Evolutionary conservation across 2,329 filamentous ascomycete species (phyloP).

Genomic region (Epichloe scottii): DNA sequence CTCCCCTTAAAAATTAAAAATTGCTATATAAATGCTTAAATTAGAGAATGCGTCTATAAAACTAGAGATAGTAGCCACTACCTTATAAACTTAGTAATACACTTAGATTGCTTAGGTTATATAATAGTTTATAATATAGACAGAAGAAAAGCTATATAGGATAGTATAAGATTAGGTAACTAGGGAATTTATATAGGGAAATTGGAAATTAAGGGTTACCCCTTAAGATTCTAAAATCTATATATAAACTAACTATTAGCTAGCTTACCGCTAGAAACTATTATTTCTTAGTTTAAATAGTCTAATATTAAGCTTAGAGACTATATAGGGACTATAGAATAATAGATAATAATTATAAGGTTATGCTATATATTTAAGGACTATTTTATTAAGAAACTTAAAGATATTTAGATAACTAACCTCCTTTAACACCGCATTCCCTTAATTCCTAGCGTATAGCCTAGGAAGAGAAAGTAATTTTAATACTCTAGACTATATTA

Average conservation of each 20-base stretch:
- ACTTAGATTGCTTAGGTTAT: too few relatives aligned
- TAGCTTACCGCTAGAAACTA: neutral
- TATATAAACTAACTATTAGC: neutral
- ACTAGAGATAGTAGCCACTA: too few relatives aligned
- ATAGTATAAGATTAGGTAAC: neutral
- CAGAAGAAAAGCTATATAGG: too few relatives aligned
- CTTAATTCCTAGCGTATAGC: neutral
- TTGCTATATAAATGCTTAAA: too few relatives aligned
- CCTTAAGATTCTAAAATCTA: neutral
- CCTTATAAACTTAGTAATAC: too few relatives aligned
- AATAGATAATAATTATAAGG: neutral
- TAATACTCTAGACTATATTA: neutral
- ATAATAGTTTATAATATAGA: too few relatives aligned
- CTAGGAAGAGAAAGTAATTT: neutral
- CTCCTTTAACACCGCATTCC: neutral
- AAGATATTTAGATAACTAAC: neutral
- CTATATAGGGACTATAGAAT: neutral
- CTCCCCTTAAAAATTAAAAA: too few relatives aligned
- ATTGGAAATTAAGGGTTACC: neutral
- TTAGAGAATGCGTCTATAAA: too few relatives aligned
- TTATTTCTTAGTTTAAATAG: neutral
- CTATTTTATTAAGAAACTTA: neutral
- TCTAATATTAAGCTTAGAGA: neutral
- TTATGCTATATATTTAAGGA: neutral
- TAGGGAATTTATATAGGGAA: neutral